Conservation (phyloP, 345 rosid species). For the Sapria himalayana region DNA sequence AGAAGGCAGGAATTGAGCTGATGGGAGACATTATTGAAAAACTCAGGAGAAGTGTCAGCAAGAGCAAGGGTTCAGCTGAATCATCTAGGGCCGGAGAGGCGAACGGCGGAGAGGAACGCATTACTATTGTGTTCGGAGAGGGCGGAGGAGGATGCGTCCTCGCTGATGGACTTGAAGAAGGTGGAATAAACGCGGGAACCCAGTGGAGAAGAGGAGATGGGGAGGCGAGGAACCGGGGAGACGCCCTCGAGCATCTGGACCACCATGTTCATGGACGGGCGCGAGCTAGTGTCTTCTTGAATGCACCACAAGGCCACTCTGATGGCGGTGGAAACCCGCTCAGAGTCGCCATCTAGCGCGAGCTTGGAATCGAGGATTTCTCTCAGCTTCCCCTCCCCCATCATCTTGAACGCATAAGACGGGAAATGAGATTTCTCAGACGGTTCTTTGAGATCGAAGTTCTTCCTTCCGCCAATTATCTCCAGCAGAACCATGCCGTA, state of each 20-base stretch:
- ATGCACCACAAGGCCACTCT: constrained; percentile 42
- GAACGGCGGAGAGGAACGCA: constrained; percentile 14
- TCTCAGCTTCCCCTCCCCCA: constrained; percentile 16
- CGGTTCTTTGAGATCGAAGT: constrained; percentile 12
- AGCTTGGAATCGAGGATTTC: constrained; percentile 24
- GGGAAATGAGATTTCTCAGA: constrained; percentile 23
- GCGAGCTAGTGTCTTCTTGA: constrained; percentile 26
- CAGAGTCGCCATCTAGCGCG: constrained; percentile 11
- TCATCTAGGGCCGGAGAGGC: constrained; percentile 32
- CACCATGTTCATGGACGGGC: constrained; percentile 38
- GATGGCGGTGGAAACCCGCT: constrained; percentile 11
- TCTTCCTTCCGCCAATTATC: constrained; percentile 36
- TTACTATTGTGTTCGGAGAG: constrained; percentile 11
- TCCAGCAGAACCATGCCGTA: constrained; percentile 32
- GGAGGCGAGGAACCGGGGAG: constrained; percentile 18
- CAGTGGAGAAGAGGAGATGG: constrained; percentile 10
- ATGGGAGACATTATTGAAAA: too few species aligned
- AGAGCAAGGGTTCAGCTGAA: too few species aligned
- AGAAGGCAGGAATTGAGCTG: too few species aligned
- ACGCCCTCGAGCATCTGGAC: constrained; percentile 42
- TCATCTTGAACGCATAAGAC: constrained; percentile 29
- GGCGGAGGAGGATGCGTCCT: constrained; percentile 12
- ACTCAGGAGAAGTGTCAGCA: neutral
- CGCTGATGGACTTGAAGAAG: constrained; percentile 19
- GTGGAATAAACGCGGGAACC: constrained; percentile 9